phyloP scores from a whole-genome alignment of 805 yeast species.

The Candida insectalens region DNA sequence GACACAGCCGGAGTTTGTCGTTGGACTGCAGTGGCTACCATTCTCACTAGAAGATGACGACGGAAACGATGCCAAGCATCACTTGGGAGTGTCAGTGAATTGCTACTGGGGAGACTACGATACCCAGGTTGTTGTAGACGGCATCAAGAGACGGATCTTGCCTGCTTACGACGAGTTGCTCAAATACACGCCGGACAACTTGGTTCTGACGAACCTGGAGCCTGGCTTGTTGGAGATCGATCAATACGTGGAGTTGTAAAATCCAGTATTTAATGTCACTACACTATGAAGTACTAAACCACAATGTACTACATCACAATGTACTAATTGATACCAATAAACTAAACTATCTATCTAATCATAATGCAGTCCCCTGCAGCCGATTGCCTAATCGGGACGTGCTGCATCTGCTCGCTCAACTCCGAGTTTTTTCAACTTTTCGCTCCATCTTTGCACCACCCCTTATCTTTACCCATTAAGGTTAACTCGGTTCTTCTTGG shows the following conservation, averaged over 20 bases:
- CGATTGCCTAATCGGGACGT: too few relatives aligned
- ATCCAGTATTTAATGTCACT: not conserved
- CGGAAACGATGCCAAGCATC: conserved; percentile 15
- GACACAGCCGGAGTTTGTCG: conserved; percentile 39
- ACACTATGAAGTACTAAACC: too few relatives aligned
- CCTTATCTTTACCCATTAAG: too few relatives aligned
- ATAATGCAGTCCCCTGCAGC: too few relatives aligned
- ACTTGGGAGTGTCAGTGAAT: conserved; percentile 46
- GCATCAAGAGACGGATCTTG: conserved; percentile 28
- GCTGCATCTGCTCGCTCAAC: too few relatives aligned
- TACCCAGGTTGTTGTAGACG: conserved; percentile 30
- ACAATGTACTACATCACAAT: not conserved
- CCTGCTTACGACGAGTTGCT: conserved; percentile 69
- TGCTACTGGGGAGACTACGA: conserved; percentile 80
- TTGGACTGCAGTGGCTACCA: conserved; percentile 76
- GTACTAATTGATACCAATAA: too few relatives aligned
- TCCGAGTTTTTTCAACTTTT: too few relatives aligned
- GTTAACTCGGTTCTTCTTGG: too few relatives aligned
- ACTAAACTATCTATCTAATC: too few relatives aligned
- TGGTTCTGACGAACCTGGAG: conserved; percentile 53
- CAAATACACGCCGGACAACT: conserved; percentile 55
- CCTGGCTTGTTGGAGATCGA: conserved; percentile 59
- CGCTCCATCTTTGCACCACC: too few relatives aligned
- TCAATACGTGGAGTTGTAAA: conserved; percentile 14
- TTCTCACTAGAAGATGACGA: conserved; percentile 34